These are phyloP conservation scores for Clarireedia hainanense DNA, from an alignment of 2,329 filamentous ascomycete genomes.

Conservation along the genomic window DNA sequence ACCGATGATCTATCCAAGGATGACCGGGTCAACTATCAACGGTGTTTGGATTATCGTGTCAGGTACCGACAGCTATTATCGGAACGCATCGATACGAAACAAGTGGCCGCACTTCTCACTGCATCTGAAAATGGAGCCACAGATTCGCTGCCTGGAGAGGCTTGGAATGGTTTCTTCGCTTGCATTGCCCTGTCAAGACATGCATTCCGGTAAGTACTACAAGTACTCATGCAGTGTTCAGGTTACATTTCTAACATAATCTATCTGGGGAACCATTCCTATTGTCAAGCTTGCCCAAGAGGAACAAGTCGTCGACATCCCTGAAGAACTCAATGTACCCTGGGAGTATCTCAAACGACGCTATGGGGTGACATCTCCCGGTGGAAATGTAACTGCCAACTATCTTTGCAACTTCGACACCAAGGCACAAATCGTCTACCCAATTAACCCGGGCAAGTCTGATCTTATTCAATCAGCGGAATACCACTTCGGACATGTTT, in stretches of 20 bases:
- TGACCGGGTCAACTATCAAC: constrained; percentile 22
- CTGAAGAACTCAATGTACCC: constrained; percentile 25
- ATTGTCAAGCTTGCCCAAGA: constrained; percentile 30
- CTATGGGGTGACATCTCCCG: constrained; percentile 28
- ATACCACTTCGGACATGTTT: constrained; percentile 28
- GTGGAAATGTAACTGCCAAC: constrained; percentile 30
- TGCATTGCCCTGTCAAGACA: constrained; percentile 29
- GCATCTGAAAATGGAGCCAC: constrained; percentile 22
- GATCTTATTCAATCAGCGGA: constrained; percentile 24
- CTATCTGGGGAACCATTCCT: constrained; percentile 30
- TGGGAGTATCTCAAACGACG: constrained; percentile 29
- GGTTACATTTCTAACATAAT: not conserved
- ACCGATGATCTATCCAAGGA: constrained; percentile 20
- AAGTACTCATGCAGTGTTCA: not conserved
- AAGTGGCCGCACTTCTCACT: constrained; percentile 2
- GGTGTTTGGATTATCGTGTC: constrained; percentile 7
- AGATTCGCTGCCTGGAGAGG: constrained; percentile 25
- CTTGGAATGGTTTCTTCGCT: constrained; percentile 30
- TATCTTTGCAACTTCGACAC: constrained; percentile 29
- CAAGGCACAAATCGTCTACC: constrained; percentile 23
- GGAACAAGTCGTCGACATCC: constrained; percentile 28
- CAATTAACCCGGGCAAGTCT: constrained; percentile 29
- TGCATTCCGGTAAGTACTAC: constrained; percentile 24
- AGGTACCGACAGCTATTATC: constrained; percentile 1
- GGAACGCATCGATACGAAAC: not conserved